Base-by-base conservation (phyloP, 2,329 filamentous ascomycete genomes). In the Elsinoe arachidis region DNA sequence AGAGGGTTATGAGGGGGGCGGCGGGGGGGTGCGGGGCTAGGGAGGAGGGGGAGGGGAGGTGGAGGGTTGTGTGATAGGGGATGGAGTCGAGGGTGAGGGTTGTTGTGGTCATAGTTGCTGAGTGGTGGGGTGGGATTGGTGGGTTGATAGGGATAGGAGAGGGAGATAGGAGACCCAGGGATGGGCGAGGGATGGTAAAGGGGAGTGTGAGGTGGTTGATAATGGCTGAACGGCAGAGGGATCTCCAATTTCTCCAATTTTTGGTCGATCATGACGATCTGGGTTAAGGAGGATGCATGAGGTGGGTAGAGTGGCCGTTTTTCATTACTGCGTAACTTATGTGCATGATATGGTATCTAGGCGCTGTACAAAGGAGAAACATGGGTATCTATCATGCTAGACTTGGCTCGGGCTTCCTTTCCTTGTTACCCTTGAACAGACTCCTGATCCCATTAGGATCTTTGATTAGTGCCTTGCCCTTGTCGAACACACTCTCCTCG, bases 401-500 rank as follows among this genome's bases (percentile, higher is more conserved):
- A 47, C 54, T 56, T 26, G 54, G 30, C 33, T 56, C 54, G 9
- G 54, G 26, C 14, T 39, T 56, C 43, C 57, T 51, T 14, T 23
- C 33, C 41, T 47, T 37, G 14, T 56, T 39, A 5, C 37, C 61
- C 60, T 65, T 67, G 59, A 77, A 77, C n/a, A 77, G 63, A 64
- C 71, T 72, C 58, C 68, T 71, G 56, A 76, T 60, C 5, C 70
- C 67, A 15, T 68, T 71, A 0, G 72, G 73, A 59, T 74, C 71
- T 65, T 76, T 77, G 60, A 72, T 70, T 12, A 56, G 19, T 7
- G 59, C 56, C 35, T 63, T 63, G 12, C 46, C 56, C 54, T 61
- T 62, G 15, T 56, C 54, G 19, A 37, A 41, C 39, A 37, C 54
- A 19, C 60, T 55, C 55, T 49, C 53, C 14, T 59, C 41, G 19